Evolutionary conservation across 140 eudicot genomes (phyloP), one percentile per base, ranked within the genome.

Genomic region (Stevia rebaudiana): DNA sequence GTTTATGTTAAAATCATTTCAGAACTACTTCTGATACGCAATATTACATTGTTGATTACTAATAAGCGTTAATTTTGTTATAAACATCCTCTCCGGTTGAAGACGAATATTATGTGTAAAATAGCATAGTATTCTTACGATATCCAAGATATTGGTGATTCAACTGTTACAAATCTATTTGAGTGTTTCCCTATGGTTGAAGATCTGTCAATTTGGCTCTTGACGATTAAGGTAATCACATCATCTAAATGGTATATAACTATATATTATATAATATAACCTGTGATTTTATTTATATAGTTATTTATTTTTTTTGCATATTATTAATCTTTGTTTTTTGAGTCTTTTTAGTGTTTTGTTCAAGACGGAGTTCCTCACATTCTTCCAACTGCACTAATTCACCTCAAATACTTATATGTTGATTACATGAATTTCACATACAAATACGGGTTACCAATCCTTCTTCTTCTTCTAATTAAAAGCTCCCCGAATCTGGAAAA

Each of bases 171-270:
- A 40, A 36, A 68, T 21, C n/a, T 68, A 42, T 55, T 56, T 36
- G 1, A 41, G 58, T 55, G 57, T 68, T 11, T 56, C 12, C 71
- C 25, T 6, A 2, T 50, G 50, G 22, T 68, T 53, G 73, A 68
- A 55, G 23, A 54, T 39, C 55, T 67, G 17, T 52, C 42, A 23
- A 0, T 53, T 13, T 22, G 3, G 16, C n/a, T n/a, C 37, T 0
- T 0, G 33, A 24, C 41, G 1, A 13, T 54, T 24, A 0, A 15
- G 63, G 73, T 68, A 68, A 39, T 51, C 9, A 52, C 25, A n/a
- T n/a, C n/a, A 24, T 28, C 65, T n/a, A 23, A 1, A 5, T n/a
- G n/a, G 28, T 41, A 12, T 4, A 13, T n/a, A n/a, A n/a, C n/a
- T n/a, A n/a, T n/a, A n/a, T n/a, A n/a, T n/a, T n/a, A n/a, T n/a